Base-by-base conservation (phyloP, 768 basidiomycete genomes). In the Hortiboletus flavorubellus region DNA sequence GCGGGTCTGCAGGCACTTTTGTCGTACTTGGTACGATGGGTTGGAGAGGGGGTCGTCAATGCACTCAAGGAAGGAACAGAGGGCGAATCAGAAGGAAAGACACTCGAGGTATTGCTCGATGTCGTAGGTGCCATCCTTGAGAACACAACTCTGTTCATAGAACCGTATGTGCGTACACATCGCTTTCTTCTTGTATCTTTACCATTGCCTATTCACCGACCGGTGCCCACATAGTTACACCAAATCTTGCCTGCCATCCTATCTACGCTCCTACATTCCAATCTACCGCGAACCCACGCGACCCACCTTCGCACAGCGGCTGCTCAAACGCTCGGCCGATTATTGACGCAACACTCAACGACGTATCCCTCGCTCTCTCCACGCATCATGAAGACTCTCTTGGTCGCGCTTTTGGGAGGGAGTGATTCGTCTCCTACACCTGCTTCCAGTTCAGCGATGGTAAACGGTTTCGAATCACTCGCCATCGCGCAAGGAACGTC, bases 1-100 rank as follows among this genome's bases (percentile, higher is more conserved):
- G 92, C 93, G 2, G 96, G 96, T 3, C 69, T 99, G 56, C 91
- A 94, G 60, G 89, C 92, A 5, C 80, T 99, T 16, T 72, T 99
- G 26, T 93, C 96, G 0, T 98, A 98, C 67, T 78, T 99, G 30
- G 90, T 98, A 46, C 84, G 91, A 37, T 99, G 97, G 97, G 82
- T 96, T 0, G 91, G 88, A 15, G 94, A 98, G 67, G 88, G 92
- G 38, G 88, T 93, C 1, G 85, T 89, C 14, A 75, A 75, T 8
- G 83, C 82, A 0, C 71, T 93, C 16, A 71, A 69, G 49, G 73
- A 76, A 34, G 76, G 73, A 10, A 49, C 65, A 11, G 81, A 86
- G 55, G 75, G 74, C 18, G 88, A 90, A 54, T 74, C 72, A 50
- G 85, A 93, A 56, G 86, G 91, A 12, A 77, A 78, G 55, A 77